These are phyloP conservation scores for Suhomyces coccinellae DNA, from an alignment of 1,139 yeast species.

Conservation along the genomic window DNA sequence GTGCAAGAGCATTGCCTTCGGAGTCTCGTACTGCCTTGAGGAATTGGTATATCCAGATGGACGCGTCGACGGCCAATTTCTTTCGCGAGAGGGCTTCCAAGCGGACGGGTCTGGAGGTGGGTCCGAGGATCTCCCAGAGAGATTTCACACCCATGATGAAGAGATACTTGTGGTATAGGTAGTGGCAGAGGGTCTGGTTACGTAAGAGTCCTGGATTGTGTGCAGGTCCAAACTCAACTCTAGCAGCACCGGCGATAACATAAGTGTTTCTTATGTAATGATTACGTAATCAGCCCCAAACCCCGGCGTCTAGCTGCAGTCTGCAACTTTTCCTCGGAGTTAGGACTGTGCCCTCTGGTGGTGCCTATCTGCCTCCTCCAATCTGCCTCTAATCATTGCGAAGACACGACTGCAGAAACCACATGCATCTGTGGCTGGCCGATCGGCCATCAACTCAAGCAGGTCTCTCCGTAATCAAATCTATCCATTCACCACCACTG, in stretches of 20 bases:
- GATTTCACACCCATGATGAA: conserved; percentile 88
- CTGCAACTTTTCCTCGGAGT: too few species aligned
- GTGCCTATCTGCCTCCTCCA: too few species aligned
- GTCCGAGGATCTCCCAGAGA: conserved; percentile 89
- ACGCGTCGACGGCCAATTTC: conserved; percentile 91
- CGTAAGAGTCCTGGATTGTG: too few species aligned
- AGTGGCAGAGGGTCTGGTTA: background rate
- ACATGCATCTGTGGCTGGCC: too few species aligned
- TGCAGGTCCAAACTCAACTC: too few species aligned
- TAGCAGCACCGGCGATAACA: background rate
- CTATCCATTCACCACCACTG: background rate
- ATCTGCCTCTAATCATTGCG: too few species aligned
- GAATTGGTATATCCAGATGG: conserved; percentile 98
- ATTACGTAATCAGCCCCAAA: background rate
- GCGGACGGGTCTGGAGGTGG: conserved; percentile 87
- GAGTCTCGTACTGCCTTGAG: conserved; percentile 89
- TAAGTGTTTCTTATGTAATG: background rate
- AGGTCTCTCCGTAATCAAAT: too few species aligned
- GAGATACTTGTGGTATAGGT: too few species aligned
- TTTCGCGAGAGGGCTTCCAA: conserved; percentile 79
- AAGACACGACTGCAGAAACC: too few species aligned
- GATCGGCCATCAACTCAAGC: too few species aligned
- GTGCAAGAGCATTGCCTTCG: conserved; percentile 75
- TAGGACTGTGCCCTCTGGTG: too few species aligned
- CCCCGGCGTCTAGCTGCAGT: too few species aligned